Evolutionary conservation across 1,139 yeast genomes (phyloP).

Genomic region (Candida labiduridarum): DNA sequence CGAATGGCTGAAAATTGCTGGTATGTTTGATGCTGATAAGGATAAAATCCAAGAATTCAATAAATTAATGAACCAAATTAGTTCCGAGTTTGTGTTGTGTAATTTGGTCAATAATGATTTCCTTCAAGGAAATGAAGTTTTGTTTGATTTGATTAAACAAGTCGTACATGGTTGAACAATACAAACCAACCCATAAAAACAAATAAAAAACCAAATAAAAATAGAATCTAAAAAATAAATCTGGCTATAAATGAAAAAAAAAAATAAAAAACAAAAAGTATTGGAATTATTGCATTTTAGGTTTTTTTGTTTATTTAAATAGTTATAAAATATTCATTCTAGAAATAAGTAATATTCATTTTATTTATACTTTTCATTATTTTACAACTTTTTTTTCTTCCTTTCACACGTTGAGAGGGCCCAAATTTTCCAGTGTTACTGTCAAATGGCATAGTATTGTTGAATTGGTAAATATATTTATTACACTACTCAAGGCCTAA

Average conservation of each 20-base stretch:
- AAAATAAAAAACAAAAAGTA: background rate
- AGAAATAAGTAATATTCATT: no score
- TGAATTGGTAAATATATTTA: no score
- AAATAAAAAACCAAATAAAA: background rate
- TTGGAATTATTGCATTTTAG: background rate
- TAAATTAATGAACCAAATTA: conserved; percentile 50
- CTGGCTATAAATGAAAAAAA: background rate
- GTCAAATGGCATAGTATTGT: no score
- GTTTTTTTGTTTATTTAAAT: no score
- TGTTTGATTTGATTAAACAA: conserved; percentile 41
- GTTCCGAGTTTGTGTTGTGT: conserved; percentile 69
- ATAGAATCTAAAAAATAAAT: no score
- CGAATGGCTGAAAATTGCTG: conserved; percentile 72
- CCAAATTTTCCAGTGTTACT: no score
- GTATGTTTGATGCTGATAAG: conserved; percentile 39
- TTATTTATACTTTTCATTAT: background rate
- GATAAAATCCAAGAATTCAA: conserved; percentile 28
- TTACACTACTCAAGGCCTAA: no score
- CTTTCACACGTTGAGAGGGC: no score
- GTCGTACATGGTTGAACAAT: background rate
- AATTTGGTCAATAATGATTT: conserved; percentile 93
- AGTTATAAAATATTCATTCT: no score
- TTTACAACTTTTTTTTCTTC: background rate
- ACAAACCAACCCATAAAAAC: background rate
- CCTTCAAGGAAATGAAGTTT: conserved; percentile 48